Base-by-base conservation (phyloP, 1,284 basidiomycete species). In the Ceratobasidium sp. region DNA sequence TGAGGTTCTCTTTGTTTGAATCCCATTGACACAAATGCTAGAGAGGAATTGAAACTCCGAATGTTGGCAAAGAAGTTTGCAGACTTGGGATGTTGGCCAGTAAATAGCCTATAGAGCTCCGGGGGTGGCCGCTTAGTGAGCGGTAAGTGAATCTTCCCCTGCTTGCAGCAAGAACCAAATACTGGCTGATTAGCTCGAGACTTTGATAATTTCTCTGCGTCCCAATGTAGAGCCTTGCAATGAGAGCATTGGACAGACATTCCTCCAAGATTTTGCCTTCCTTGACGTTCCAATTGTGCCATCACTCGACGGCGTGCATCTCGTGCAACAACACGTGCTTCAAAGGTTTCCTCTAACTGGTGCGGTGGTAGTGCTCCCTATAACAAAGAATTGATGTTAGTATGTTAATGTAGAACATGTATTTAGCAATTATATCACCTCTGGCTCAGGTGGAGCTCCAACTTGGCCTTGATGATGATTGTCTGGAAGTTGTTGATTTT, bases 11-110 rank as follows among this genome's bases (percentile, higher is more conserved):
- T 4, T 9, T 34, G 30, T 34, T 32, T 53, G 53, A 36, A 4
- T 1, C 70, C 70, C 43, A 71, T 48, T 10, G 70, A 71, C 5
- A 39, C 57, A 36, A 71, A 71, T 6, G 70, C 58, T 14, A 60
- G 21, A 18, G 70, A 57, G n/a, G 48, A 14, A n/a, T 71, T 71
- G 70, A 52, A 71, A 1, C 46, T 57, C 28, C 60, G 16, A 32
- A 71, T 71, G 43, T 71, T 60, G n/a, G 28, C 18, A 23, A 41
- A 46, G 39, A 71, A 61, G 28, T 71, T 41, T 12, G 36, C 1
- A 1, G 39, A 60, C 16, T 14, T 18, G 12, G 39, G 58, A 23
- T 60, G 58, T 2, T n/a, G 1, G 1, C 58, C 58, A 8, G 14
- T 23, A 4, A 21, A 60, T 1, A 43, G 58, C n/a, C 14, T 1